Evolutionary conservation across 2,329 filamentous ascomycete species (phyloP).

Genomic region (Diaporthe caulivora): DNA sequence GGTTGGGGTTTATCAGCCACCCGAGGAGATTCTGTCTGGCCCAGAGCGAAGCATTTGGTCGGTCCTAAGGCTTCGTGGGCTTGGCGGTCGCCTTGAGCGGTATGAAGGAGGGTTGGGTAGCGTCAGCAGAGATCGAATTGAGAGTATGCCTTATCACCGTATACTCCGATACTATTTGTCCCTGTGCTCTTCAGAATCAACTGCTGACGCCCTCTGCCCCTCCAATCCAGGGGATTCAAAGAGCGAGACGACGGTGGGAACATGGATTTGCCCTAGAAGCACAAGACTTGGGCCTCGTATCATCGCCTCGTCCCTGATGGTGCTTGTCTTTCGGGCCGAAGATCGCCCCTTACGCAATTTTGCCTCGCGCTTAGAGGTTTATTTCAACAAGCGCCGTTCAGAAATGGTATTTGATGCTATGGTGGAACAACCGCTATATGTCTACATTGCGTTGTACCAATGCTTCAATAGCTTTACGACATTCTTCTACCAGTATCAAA

Average conservation of each 20-base stretch:
- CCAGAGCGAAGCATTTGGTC: not conserved
- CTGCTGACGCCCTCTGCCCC: not conserved
- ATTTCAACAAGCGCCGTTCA: not conserved
- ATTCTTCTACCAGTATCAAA: not conserved
- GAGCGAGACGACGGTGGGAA: slow-evolving; percentile 1
- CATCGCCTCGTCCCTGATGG: not conserved
- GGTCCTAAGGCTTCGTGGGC: not conserved
- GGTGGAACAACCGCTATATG: not conserved
- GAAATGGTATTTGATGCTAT: not conserved
- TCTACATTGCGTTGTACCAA: not conserved
- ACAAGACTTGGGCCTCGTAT: not conserved
- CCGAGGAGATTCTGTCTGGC: not conserved
- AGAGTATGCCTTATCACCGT: not conserved
- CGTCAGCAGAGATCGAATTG: not conserved
- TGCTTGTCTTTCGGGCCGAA: not conserved
- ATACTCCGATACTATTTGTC: too few relatives aligned
- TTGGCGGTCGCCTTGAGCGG: not conserved
- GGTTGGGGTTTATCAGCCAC: not conserved
- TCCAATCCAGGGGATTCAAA: not conserved
- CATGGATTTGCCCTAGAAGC: not conserved
- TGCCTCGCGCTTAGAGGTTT: not conserved
- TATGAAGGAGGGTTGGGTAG: not conserved
- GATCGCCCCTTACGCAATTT: not conserved
- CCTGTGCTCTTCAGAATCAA: too few relatives aligned
- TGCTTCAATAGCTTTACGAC: slow-evolving; percentile 2